Evolutionary conservation across 176 grass and related monocot species (phyloP).

Genomic region (Canna indica): DNA sequence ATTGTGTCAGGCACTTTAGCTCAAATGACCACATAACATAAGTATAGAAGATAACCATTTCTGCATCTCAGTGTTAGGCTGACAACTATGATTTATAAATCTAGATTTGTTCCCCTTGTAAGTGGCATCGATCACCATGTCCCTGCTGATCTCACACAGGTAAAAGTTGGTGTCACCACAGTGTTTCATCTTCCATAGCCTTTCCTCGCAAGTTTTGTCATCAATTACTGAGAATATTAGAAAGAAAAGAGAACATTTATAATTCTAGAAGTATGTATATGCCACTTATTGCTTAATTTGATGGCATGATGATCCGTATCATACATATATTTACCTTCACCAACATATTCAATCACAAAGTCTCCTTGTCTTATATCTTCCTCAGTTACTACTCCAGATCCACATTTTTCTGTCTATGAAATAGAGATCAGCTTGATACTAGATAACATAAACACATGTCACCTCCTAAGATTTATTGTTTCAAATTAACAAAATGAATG

Average conservation of each 20-base stretch:
- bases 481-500: background rate
- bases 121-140: constrained; percentile 26
- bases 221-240: constrained; percentile 17
- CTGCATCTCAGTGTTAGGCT: constrained; percentile 26
- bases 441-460: background rate
- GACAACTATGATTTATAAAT: constrained; percentile 28
- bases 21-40: background rate
- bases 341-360: constrained; percentile 29
- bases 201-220: constrained; percentile 25
- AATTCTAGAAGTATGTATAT: background rate
- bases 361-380: constrained; percentile 25
- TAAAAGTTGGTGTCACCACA: constrained; percentile 25
- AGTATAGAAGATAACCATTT: constrained; percentile 21
- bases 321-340: constrained; percentile 15
- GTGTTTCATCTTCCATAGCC: constrained; percentile 27
- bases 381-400: constrained; percentile 12
- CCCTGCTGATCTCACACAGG: constrained; percentile 22
- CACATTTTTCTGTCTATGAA: constrained; percentile 24
- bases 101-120: constrained; percentile 30
- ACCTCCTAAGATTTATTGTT: background rate
- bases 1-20: background rate
- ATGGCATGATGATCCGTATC: background rate
- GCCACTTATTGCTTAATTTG: background rate
- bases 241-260: background rate
- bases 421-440: background rate